Conservation (phyloP, 2,329 filamentous ascomycete species). For the Trichophyton equinum region DNA sequence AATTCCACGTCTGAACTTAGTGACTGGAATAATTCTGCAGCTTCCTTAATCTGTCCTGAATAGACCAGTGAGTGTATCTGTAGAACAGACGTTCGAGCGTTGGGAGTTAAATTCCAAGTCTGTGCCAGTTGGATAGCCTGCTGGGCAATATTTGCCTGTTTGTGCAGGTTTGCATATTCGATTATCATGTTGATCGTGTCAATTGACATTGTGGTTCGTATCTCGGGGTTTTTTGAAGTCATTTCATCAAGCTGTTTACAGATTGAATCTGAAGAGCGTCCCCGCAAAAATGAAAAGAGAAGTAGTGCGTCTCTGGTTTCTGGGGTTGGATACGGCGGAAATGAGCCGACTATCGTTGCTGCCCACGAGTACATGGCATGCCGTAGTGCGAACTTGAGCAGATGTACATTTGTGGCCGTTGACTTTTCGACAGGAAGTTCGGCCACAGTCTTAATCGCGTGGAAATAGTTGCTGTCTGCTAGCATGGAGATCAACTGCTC, state of each 20-base stretch:
- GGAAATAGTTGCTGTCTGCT: slow-evolving; percentile 43
- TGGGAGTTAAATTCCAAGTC: slow-evolving; percentile 52
- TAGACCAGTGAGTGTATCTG: slow-evolving; percentile 66
- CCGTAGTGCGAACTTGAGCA: slow-evolving; percentile 50
- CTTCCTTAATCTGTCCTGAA: slow-evolving; percentile 56
- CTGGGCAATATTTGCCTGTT: slow-evolving; percentile 60
- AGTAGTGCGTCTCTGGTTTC: slow-evolving; percentile 59
- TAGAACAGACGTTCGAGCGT: slow-evolving; percentile 59
- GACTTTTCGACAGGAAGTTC: slow-evolving; percentile 38
- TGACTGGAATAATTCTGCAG: slow-evolving; percentile 42
- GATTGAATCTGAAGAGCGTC: slow-evolving; percentile 59
- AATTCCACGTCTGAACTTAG: slow-evolving; percentile 40
- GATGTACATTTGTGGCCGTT: slow-evolving; percentile 37
- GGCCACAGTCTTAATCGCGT: slow-evolving; percentile 58
- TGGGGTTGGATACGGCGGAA: slow-evolving; percentile 38
- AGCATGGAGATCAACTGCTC: slow-evolving; percentile 50
- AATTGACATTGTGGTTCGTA: slow-evolving; percentile 47
- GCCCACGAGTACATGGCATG: slow-evolving; percentile 52
- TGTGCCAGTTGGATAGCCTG: slow-evolving; percentile 56
- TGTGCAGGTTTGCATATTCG: slow-evolving; percentile 54
- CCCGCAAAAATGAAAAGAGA: slow-evolving; percentile 61
- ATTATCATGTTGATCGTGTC: slow-evolving; percentile 67
- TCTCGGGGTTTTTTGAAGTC: slow-evolving; percentile 35
- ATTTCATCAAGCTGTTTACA: slow-evolving; percentile 60
- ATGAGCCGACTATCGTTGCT: slow-evolving; percentile 43